phyloP scores from a whole-genome alignment of 2,329 filamentous ascomycete genomes.

The Stenocarpella maydis region DNA sequence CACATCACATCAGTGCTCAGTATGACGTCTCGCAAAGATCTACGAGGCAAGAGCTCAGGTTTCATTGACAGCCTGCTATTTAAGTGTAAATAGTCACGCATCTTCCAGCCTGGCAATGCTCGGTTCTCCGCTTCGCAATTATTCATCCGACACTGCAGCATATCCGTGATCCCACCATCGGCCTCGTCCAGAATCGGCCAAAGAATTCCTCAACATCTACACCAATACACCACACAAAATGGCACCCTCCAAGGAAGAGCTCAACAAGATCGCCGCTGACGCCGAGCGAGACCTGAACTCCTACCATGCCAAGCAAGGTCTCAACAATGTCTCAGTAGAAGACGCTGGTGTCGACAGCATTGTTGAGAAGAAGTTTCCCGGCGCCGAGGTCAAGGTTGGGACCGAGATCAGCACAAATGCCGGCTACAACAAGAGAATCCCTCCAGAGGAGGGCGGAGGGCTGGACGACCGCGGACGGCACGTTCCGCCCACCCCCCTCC shows the following conservation, averaged over 20 bases:
- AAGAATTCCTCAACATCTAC: neutral
- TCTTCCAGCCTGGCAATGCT: neutral
- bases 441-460: constrained; percentile 54
- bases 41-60: too few relatives aligned
- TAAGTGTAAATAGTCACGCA: neutral
- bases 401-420: constrained; percentile 55
- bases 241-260: constrained; percentile 43
- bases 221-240: constrained; percentile 16
- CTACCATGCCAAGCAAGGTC: constrained; percentile 57
- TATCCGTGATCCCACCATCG: neutral
- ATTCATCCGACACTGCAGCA: neutral
- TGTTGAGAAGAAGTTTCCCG: constrained; percentile 54
- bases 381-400: constrained; percentile 49
- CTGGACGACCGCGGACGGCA: constrained; percentile 56
- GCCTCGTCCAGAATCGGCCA: neutral
- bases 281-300: constrained; percentile 58
- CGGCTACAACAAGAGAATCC: constrained; percentile 56
- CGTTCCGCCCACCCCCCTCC: constrained; percentile 28
- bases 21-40: constrained; percentile 16
- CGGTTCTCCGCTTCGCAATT: too few relatives aligned
- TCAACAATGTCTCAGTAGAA: constrained; percentile 49
- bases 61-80: neutral
- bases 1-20: constrained; percentile 18
- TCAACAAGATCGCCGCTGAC: constrained; percentile 53
- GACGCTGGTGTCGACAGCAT: constrained; percentile 53